Percentiles rank a stretch among this genome's conserved stretches.
phyloP scores from a whole-genome alignment of 768 basidiomycete genomes.

The Russula olivacea region DNA sequence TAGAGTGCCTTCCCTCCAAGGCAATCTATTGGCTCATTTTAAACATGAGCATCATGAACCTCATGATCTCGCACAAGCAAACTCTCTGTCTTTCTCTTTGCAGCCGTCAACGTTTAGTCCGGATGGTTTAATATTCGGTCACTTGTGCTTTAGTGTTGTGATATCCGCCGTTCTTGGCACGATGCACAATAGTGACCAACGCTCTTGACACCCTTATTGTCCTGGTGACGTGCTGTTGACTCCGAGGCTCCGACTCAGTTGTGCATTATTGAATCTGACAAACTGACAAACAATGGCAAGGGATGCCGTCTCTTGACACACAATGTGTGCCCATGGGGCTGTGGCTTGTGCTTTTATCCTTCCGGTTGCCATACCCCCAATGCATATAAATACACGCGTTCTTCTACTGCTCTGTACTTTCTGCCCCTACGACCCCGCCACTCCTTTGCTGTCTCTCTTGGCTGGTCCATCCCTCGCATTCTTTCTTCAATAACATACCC shows the following conservation, averaged over 20 bases:
- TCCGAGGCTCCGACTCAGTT: not conserved
- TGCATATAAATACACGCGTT: not conserved
- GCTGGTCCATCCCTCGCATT: slow-evolving; percentile 10
- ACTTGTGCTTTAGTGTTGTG: not conserved
- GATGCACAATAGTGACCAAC: not conserved
- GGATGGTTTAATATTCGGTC: not conserved
- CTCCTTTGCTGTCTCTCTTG: slow-evolving; percentile 7
- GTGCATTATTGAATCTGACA: too few species aligned
- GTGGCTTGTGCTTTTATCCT: not conserved
- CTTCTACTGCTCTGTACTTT: not conserved
- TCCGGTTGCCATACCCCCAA: not conserved
- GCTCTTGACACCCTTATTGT: not conserved
- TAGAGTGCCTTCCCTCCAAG: too few species aligned
- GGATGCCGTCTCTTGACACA: not conserved
- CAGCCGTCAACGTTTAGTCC: not conserved
- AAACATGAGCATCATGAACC: too few species aligned
- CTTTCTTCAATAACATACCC: slow-evolving; percentile 43
- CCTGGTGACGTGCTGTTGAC: not conserved
- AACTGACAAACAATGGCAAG: slow-evolving; percentile 1
- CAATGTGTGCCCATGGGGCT: not conserved
- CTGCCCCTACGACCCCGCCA: not conserved
- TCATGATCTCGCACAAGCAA: too few species aligned
- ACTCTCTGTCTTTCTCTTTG: too few species aligned
- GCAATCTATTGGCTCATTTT: too few species aligned
- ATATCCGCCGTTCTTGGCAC: not conserved